Evolutionary conservation across 805 yeast genomes (phyloP), one percentile per base, ranked within the genome.

Genomic region (Candida khao-thaluensis): DNA sequence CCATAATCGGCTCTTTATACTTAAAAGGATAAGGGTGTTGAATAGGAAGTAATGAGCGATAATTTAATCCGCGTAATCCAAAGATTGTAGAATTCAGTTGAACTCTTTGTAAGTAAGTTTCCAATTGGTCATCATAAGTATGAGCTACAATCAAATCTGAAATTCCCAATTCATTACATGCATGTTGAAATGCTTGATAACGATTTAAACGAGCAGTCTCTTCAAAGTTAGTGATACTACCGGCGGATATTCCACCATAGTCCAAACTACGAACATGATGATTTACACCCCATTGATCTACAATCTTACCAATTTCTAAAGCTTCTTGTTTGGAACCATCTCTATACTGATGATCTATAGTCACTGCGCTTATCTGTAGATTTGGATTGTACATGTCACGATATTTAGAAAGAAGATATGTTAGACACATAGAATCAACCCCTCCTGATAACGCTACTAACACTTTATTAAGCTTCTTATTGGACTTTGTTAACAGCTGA

Each of bases 401-500:
- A 48, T 64, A 73, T 17, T 60, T 56, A 0, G 63, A 44, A 4
- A 81, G 55, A 14, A 83, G 60, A 46, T 72, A 71, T 0, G 84
- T 68, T 30, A 85, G 56, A 10, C 85, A 80, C 79, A 85, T 79
- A 1, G 93, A 85, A 53, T 85, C 95, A 0, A 82, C 88, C 1
- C 95, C 95, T 1, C 95, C 95, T 11, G 88, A 80, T 1, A 85
- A 71, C 0, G 89, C 88, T 12, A 85, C 57, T 4, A 69, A 76
- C 0, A 77, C 41, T 21, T 44, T 53, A 5, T 38, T 28, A 3
- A n/a, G n/a, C n/a, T 17, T 18, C n/a, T 21, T n/a, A 17, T 5
- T 15, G 12, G 5, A 10, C 11, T 18, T 18, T 4, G 17, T 3
- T 4, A 54, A 41, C 40, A 56, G 52, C 2, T 27, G 36, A 8